Conservation (phyloP, 192 early-diverging fungal species). For the Linnemannia hyalina region DNA sequence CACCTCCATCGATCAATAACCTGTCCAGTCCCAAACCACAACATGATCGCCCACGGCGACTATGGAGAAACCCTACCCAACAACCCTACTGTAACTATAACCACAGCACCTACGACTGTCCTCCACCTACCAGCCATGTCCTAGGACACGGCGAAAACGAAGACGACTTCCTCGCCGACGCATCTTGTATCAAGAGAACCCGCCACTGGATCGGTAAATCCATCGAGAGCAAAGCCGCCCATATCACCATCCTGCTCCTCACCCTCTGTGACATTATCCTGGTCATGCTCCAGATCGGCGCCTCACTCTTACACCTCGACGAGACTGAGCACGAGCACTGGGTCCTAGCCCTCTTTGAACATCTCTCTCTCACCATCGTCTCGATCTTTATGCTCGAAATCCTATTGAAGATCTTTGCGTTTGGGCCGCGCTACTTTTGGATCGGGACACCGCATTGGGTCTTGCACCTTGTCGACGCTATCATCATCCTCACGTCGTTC, state of each 20-base stretch:
- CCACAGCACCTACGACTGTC: background rate
- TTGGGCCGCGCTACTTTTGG: slow-evolving; percentile 61
- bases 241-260: slow-evolving; percentile 33
- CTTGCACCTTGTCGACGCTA: slow-evolving; percentile 60
- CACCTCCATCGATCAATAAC: slow-evolving; percentile 15
- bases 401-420: slow-evolving; percentile 55
- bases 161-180: background rate
- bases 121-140: background rate
- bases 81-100: background rate
- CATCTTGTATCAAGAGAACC: background rate
- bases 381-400: slow-evolving; percentile 64
- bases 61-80: background rate
- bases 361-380: slow-evolving; percentile 55
- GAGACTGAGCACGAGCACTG: slow-evolving; percentile 41
- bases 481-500: slow-evolving; percentile 60
- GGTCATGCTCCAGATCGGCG: slow-evolving; percentile 40
- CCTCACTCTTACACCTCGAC: slow-evolving; percentile 36
- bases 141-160: background rate
- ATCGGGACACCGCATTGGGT: slow-evolving; percentile 21
- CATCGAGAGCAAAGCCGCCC: slow-evolving; percentile 18
- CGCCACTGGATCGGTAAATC: slow-evolving; percentile 7
- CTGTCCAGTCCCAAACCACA: slow-evolving; percentile 12
- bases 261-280: slow-evolving; percentile 34
- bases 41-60: background rate
- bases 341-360: slow-evolving; percentile 46